Base-by-base conservation (phyloP, 257 asterid species). In the Verbena officinalis region DNA sequence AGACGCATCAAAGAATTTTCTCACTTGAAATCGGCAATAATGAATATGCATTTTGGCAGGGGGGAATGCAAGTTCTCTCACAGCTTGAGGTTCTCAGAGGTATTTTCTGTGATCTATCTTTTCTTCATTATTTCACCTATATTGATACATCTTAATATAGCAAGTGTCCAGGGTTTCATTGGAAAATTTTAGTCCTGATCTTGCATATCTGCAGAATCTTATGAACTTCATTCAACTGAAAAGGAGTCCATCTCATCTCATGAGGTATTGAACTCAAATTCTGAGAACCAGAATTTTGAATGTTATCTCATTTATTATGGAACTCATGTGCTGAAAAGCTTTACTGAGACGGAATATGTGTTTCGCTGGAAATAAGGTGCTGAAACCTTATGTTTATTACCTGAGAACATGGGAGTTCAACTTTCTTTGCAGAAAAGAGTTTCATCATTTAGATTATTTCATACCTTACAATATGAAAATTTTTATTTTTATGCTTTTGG, bases 31-130 rank as follows among this genome's bases (percentile, higher is more conserved):
- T 55, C 9, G 52, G 48, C 5, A 22, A 23, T 40, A 22, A 16
- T 45, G 21, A 66, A 55, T 21, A 38, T 62, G 68, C 45, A 14
- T 55, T 27, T 58, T 75, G 63, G 76, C 84, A 83, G 95, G 84
- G 84, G n/a, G 53, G 69, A 38, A 59, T 81, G 68, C 73, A 65
- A 66, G 81, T 84, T 64, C 76, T 86, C 59, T 78, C 89, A 43
- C 90, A 81, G 65, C 88, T 86, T 53, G 95, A 84, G 42, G 53
- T 57, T 20, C 83, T 86, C 57, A 74, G 73, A 84, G 85, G 96
- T 88, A 68, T 75, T 36, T 42, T 14, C 54, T 16, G 42, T 53
- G 33, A 43, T 75, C 53, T 9, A 49, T 54, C 44, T 67, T 23
- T 58, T 16, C 8, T 70, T 24, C 62, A 57, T 50, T 43, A 36